Evolutionary conservation across 768 basidiomycete genomes (phyloP).

Genomic region (Atractiella rhizophila): DNA sequence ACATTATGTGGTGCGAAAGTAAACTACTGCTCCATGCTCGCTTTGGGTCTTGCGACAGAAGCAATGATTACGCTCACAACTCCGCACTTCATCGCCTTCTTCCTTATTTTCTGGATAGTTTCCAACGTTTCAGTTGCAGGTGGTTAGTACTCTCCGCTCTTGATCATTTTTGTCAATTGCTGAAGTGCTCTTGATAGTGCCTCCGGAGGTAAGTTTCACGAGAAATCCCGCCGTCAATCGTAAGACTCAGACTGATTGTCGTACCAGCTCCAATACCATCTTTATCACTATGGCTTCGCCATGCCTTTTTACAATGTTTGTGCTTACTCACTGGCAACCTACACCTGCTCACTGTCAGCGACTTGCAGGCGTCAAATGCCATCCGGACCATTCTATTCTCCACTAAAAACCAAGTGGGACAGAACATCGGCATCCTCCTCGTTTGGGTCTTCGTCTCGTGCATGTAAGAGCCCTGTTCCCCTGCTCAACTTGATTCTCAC

Average conservation of each 20-base stretch:
- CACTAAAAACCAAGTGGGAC: background rate
- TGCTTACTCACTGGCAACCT: background rate
- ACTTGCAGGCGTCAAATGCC: background rate
- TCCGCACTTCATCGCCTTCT: background rate
- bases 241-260: no score
- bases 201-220: no score
- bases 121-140: background rate
- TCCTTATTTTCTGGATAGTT: background rate
- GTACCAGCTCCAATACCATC: background rate
- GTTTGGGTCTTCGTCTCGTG: background rate
- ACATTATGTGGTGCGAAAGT: background rate
- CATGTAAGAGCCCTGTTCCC: no score
- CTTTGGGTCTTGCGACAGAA: background rate
- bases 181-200: no score
- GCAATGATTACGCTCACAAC: background rate
- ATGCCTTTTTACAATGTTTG: background rate
- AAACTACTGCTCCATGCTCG: background rate
- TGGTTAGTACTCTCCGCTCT: no score
- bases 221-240: no score
- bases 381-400: background rate
- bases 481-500: no score
- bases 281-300: background rate
- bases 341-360: background rate
- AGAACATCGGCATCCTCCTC: background rate
- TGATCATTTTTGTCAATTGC: no score